Conservation (phyloP, 495 filamentous ascomycete genomes). For the Aspergillus sclerotiicarbonarius region DNA sequence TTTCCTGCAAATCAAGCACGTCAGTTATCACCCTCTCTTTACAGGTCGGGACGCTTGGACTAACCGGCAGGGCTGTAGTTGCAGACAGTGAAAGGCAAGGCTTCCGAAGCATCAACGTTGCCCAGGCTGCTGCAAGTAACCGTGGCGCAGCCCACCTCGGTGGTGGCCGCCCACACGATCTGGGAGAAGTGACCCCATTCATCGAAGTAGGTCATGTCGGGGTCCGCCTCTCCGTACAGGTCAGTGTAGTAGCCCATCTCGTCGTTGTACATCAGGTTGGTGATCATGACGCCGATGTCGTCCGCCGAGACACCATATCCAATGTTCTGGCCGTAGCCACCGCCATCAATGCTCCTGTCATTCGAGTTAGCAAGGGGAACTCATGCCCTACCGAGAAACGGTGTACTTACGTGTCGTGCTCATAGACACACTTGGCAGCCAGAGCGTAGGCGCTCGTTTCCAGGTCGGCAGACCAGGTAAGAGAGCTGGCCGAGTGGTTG, state of each 20-base stretch:
- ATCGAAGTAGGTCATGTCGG: conserved; percentile 61
- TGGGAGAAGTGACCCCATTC: conserved; percentile 87
- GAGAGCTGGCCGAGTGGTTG: conserved; percentile 68
- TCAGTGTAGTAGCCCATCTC: conserved; percentile 56
- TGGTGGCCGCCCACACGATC: conserved; percentile 77
- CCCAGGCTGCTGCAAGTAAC: conserved; percentile 51
- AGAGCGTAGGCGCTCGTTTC: conserved; percentile 57
- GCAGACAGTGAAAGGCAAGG: conserved; percentile 73
- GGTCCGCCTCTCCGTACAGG: conserved; percentile 44
- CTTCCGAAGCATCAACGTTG: conserved; percentile 45
- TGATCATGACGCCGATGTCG: conserved; percentile 63
- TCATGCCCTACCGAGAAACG: not conserved
- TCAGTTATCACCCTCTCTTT: conserved; percentile 11
- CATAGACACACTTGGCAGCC: conserved; percentile 63
- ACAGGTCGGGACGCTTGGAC: not conserved
- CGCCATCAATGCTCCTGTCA: conserved; percentile 48
- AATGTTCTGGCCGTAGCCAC: conserved; percentile 85
- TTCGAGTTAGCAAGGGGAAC: conserved; percentile 4
- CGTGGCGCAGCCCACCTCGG: conserved; percentile 70
- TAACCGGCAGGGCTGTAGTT: conserved; percentile 76
- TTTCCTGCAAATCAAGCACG: conserved; percentile 54
- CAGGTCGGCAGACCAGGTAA: conserved; percentile 63
- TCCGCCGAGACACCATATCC: conserved; percentile 45
- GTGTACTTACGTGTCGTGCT: conserved; percentile 69
- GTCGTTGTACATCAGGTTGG: conserved; percentile 79